A percentile compares a stretch with the other conserved stretches of the same genome.
Evolutionary conservation across 2,329 filamentous ascomycete genomes (phyloP).

Genomic region (Phaeomoniella chlamydospora): DNA sequence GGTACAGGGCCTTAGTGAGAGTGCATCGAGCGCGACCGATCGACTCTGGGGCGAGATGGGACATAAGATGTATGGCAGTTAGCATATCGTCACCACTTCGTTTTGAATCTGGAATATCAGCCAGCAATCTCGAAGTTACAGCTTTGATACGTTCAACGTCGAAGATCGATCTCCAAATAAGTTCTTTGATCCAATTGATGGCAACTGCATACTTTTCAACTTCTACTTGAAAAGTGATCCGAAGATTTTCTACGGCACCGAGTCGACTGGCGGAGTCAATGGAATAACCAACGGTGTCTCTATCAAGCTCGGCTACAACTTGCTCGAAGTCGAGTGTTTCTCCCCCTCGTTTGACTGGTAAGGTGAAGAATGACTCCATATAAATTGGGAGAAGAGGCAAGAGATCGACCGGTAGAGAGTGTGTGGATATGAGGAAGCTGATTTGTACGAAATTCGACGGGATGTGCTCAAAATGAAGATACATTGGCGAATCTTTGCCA

Average conservation of each 20-base stretch:
- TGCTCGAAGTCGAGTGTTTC: constrained; percentile 75
- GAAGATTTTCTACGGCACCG: constrained; percentile 68
- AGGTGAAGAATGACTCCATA: constrained; percentile 86
- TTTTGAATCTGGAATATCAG: constrained; percentile 85
- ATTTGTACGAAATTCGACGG: constrained; percentile 86
- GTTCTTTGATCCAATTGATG: constrained; percentile 68
- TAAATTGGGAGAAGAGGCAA: constrained; percentile 78
- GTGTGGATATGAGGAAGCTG: constrained; percentile 65
- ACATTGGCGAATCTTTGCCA: constrained; percentile 53
- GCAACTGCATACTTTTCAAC: constrained; percentile 71
- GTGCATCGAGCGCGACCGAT: constrained; percentile 65
- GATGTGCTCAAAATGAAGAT: constrained; percentile 94
- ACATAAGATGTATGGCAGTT: constrained; percentile 52
- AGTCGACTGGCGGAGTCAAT: constrained; percentile 55
- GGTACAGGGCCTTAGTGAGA: constrained; percentile 73
- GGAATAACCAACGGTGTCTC: constrained; percentile 74
- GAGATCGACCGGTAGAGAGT: constrained; percentile 60
- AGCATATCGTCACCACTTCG: constrained; percentile 59
- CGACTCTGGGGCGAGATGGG: constrained; percentile 66
- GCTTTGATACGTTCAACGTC: constrained; percentile 53
- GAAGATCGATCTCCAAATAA: constrained; percentile 82
- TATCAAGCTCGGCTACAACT: constrained; percentile 79
- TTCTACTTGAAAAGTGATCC: constrained; percentile 74
- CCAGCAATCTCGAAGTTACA: constrained; percentile 65
- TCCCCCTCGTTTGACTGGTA: constrained; percentile 65